A percentile compares a stretch with the other conserved stretches of the same genome.
Conservation (phyloP, 163 green algal genomes). For the Volvox carteri region DNA sequence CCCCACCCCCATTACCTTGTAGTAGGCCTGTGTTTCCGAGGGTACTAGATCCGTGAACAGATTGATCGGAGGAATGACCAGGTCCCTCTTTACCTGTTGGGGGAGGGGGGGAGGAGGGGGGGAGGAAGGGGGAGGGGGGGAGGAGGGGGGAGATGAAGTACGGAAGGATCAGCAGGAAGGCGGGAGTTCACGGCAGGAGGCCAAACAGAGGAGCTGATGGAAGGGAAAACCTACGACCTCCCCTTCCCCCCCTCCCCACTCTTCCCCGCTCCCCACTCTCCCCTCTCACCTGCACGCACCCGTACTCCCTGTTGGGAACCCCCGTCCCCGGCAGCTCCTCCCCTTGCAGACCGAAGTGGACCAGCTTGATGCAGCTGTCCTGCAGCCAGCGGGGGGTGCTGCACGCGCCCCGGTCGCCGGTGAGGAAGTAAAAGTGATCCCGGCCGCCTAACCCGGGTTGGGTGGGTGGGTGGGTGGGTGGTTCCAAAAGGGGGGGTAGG, state of each 20-base stretch:
- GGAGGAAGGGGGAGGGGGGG: neutral
- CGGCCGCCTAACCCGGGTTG: conserved; percentile 30
- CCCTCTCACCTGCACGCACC: conserved; percentile 24
- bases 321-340: neutral
- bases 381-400: conserved; percentile 33
- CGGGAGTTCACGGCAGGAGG: no score
- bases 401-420: conserved; percentile 47
- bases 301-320: conserved; percentile 42
- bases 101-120: neutral
- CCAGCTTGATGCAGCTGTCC: conserved; percentile 53
- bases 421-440: conserved; percentile 59
- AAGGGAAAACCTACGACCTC: neutral
- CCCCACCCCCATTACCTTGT: no score
- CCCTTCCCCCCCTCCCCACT: neutral
- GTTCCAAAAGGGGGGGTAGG: no score
- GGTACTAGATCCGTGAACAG: conserved; percentile 42
- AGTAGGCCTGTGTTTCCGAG: neutral
- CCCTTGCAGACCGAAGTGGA: conserved; percentile 57
- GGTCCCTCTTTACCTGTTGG: conserved; percentile 30
- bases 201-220: no score
- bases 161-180: no score
- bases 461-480: neutral
- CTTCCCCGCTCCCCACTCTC: neutral
- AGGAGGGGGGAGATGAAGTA: no score
- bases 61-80: conserved; percentile 35